A percentile compares a stretch with the other conserved stretches of the same genome.
Conservation (phyloP, 192 early-diverging fungal species). For the Irineochytrium annulatum region DNA sequence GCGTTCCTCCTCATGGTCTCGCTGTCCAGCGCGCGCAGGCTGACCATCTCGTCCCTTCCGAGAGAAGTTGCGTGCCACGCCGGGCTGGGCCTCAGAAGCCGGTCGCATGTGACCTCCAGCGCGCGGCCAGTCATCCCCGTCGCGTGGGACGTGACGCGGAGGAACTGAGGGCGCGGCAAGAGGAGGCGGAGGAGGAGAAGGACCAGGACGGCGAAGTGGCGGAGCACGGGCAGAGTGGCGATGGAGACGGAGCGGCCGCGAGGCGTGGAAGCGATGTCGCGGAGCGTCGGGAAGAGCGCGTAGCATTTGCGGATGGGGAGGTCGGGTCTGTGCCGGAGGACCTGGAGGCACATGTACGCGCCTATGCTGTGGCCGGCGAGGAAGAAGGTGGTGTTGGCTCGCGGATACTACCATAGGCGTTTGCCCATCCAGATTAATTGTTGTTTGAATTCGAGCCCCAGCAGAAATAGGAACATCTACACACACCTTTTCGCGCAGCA, state of each 20-base stretch:
- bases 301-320: conserved; percentile 62
- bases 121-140: conserved; percentile 28
- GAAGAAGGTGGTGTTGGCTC: conserved; percentile 42
- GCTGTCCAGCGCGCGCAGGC: conserved; percentile 61
- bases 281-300: conserved; percentile 76
- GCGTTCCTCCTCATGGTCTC: conserved; percentile 54
- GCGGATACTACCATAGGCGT: conserved; percentile 7
- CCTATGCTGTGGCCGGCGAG: conserved; percentile 69
- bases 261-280: conserved; percentile 70
- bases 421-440: conserved; percentile 41
- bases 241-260: conserved; percentile 48
- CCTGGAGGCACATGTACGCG: conserved; percentile 46
- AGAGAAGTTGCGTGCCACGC: conserved; percentile 51
- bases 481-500: too few relatives aligned
- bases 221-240: conserved; percentile 17
- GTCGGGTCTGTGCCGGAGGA: conserved; percentile 58
- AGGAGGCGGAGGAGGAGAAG: conserved; percentile 30
- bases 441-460: too few relatives aligned
- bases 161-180: conserved; percentile 15
- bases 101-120: conserved; percentile 56
- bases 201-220: conserved; percentile 37
- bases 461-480: too few relatives aligned
- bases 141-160: conserved; percentile 6
- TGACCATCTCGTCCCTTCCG: conserved; percentile 70
- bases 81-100: conserved; percentile 50